These are phyloP conservation scores for Lepidium didymum DNA, from an alignment of 345 rosid species.

Conservation along the genomic window DNA sequence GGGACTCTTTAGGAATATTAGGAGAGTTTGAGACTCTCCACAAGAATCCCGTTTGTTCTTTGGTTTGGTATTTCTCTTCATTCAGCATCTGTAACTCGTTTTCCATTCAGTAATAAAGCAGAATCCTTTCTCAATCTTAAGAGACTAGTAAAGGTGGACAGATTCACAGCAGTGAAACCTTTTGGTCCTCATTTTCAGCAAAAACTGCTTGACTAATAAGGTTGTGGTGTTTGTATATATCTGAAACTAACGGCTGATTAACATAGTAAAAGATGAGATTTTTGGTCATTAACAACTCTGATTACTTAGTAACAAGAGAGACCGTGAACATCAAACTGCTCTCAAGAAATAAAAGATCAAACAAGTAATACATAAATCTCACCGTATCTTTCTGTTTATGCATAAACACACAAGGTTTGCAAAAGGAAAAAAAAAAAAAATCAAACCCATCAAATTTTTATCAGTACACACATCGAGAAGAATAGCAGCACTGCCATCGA, in stretches of 20 bases:
- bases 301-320: background rate
- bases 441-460: slow-evolving; percentile 2
- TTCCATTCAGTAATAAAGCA: background rate
- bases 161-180: background rate
- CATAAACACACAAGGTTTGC: slow-evolving; percentile 17
- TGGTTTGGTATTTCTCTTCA: background rate
- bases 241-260: too few species aligned
- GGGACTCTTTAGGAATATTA: background rate
- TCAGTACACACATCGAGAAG: slow-evolving; percentile 9
- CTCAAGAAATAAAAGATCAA: slow-evolving; percentile 14
- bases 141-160: background rate
- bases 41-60: background rate
- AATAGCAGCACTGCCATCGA: slow-evolving; percentile 13
- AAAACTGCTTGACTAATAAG: background rate
- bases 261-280: background rate
- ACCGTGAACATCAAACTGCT: background rate
- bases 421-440: slow-evolving; percentile 3
- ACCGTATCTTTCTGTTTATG: background rate
- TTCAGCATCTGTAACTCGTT: background rate
- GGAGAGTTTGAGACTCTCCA: background rate
- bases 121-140: background rate
- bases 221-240: background rate
- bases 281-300: background rate
- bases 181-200: background rate
- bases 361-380: slow-evolving; percentile 17